phyloP scores from a whole-genome alignment of 2,329 filamentous ascomycete genomes.

The Fusarium chlamydosporum region DNA sequence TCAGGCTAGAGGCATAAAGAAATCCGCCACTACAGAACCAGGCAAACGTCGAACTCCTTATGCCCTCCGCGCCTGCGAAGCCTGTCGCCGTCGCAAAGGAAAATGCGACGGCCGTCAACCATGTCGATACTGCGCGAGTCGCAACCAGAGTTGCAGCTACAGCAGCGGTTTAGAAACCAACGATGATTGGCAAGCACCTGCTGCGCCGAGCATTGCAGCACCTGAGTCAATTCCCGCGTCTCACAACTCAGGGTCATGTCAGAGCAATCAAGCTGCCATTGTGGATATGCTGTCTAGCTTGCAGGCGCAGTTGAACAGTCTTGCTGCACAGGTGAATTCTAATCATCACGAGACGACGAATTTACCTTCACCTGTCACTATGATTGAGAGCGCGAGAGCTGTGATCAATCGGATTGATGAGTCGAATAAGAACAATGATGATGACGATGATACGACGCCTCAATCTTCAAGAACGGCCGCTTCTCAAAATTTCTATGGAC shows the following conservation, averaged over 20 bases:
- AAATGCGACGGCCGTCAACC: constrained; percentile 32
- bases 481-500: constrained; percentile 45
- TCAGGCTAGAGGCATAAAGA: constrained; percentile 21
- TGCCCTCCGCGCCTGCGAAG: constrained; percentile 28
- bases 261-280: constrained; percentile 24
- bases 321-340: constrained; percentile 26
- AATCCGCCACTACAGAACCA: constrained; percentile 12
- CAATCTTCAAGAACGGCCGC: constrained; percentile 10
- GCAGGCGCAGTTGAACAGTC: constrained; percentile 28
- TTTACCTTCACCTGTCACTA: constrained; percentile 17
- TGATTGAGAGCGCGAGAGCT: not conserved
- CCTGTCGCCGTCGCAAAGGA: constrained; percentile 27
- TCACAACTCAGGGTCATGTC: not conserved
- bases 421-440: not conserved
- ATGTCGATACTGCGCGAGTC: constrained; percentile 18
- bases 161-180: constrained; percentile 6
- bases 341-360: not conserved
- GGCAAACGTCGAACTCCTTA: constrained; percentile 27
- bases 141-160: constrained; percentile 22
- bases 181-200: constrained; percentile 11
- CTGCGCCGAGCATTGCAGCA: not conserved
- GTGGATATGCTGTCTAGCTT: constrained; percentile 32
- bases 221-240: not conserved
- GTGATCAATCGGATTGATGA: not conserved
- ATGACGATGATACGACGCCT: not conserved